Base-by-base conservation (phyloP, 2,329 filamentous ascomycete genomes). In the Nemania abortiva region DNA sequence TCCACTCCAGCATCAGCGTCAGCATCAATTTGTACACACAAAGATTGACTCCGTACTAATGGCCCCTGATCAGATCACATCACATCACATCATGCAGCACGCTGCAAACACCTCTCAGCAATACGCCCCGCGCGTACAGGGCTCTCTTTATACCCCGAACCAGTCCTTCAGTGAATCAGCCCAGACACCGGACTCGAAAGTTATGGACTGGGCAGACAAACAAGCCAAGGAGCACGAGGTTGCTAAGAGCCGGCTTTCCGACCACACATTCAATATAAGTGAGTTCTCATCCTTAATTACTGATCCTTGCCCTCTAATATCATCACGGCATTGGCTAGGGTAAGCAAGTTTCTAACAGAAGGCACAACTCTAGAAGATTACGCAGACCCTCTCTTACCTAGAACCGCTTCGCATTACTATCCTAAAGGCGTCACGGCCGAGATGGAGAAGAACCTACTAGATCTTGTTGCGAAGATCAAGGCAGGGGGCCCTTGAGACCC, bases 251-350 rank as follows among this genome's bases (percentile, higher is more conserved):
- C 82, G 76, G 22, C 79, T 88, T 0, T 66, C 77, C 0, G 85
- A 88, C 69, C 80, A 81, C 52, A 79, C 80, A 10, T 87, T 87
- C 73, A 84, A 82, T 63, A 80, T 82, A 6, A 78, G 86, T 87
- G 76, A 72, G 82, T 45, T 22, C 42, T 42, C 50, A 29, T 42
- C 27, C 39, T 22, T 15, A 18, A 56, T n/a, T 9, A 2, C 27
- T n/a, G 6, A 13, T n/a, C 52, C 27, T 54, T 29, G 13, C 29
- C 13, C 10, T 54, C 27, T 4, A 3, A n/a, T 22, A 50, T 13
- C 6, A 18, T 11, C 5, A 6, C 13, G 49, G 31, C 20, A n/a
- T 9, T 6, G 22, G 52, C 47, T 15, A 20, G 13, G 31, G 45
- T 2, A 6, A 53, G 47, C 37, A 50, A 24, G 18, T 58, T 61